phyloP scores from a whole-genome alignment of 345 rosid genomes.

The Syzygium grande region DNA sequence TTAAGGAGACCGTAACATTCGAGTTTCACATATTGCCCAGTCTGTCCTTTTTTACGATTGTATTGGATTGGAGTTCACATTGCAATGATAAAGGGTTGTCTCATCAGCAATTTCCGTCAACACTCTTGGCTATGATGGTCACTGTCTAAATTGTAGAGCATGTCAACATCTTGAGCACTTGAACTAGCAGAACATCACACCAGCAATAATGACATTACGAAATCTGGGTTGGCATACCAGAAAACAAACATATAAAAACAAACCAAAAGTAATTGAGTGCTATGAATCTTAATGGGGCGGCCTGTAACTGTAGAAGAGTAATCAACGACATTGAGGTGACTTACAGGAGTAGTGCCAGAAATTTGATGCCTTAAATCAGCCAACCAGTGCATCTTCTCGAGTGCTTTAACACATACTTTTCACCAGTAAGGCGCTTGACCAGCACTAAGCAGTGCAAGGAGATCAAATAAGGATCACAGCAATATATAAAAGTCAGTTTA shows the following conservation, averaged over 20 bases:
- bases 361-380: not conserved
- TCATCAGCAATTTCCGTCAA: not conserved
- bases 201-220: not conserved
- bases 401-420: slow-evolving; percentile 34
- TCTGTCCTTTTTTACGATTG: not conserved
- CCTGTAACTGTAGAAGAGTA: not conserved
- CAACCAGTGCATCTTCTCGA: slow-evolving; percentile 12
- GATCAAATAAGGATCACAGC: not conserved
- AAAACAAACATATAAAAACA: not conserved
- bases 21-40: not conserved
- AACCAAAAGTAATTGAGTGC: not conserved
- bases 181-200: not conserved
- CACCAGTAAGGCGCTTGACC: slow-evolving; percentile 69
- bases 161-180: not conserved
- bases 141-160: not conserved
- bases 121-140: not conserved
- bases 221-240: not conserved
- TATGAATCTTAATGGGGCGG: not conserved
- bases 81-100: not conserved
- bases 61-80: not conserved
- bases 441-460: slow-evolving; percentile 27
- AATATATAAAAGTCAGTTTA: not conserved
- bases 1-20: not conserved
- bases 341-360: not conserved
- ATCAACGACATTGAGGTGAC: not conserved